Conservation (phyloP, 805 yeast genomes). For the Wickerhamia fluorescens region DNA sequence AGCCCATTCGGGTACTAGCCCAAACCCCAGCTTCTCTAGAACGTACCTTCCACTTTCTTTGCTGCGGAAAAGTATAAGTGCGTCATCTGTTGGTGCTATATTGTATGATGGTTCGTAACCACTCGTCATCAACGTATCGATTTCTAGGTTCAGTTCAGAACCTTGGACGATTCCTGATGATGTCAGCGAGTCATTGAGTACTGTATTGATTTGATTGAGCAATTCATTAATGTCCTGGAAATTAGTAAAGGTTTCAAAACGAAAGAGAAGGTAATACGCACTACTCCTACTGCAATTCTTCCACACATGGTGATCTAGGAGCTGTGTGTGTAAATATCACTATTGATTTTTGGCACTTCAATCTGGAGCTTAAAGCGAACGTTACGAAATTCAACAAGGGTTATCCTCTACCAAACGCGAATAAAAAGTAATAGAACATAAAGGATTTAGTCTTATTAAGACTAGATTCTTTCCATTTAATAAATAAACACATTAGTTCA, state of each 20-base stretch:
- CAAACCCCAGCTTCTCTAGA: slow-evolving; percentile 66
- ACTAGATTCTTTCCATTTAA: no score
- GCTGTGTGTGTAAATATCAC: no score
- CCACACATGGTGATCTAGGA: neutral
- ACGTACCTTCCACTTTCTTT: slow-evolving; percentile 10
- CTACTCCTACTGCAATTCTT: neutral
- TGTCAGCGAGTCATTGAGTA: no score
- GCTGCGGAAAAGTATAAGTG: slow-evolving; percentile 30
- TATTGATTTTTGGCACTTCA: no score
- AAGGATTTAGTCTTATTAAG: no score
- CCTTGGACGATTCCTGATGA: slow-evolving; percentile 3
- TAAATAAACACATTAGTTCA: no score
- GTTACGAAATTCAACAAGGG: no score
- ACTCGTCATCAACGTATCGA: slow-evolving; percentile 3
- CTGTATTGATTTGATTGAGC: neutral
- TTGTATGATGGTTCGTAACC: slow-evolving; percentile 41
- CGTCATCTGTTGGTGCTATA: slow-evolving; percentile 52
- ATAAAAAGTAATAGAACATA: no score
- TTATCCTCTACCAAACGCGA: no score
- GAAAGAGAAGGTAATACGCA: neutral
- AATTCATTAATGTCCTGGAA: neutral
- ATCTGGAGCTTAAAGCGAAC: no score
- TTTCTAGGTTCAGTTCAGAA: slow-evolving; percentile 2
- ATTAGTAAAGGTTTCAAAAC: neutral
- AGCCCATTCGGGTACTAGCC: slow-evolving; percentile 68